These are phyloP conservation scores for Solanum piurae DNA, from an alignment of 257 asterid species.

Conservation along the genomic window DNA sequence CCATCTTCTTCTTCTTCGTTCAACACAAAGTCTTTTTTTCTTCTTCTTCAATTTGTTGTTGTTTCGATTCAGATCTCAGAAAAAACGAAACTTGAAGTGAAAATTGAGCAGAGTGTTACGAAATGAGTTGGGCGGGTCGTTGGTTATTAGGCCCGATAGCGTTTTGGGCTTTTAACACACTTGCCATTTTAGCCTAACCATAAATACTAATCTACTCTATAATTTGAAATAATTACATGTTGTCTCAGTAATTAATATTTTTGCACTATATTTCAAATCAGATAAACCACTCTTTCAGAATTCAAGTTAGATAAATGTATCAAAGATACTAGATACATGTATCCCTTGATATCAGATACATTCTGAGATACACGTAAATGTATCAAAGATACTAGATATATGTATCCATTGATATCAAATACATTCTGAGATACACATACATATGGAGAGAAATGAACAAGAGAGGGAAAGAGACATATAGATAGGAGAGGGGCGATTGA, in stretches of 20 bases:
- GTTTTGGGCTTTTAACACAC: background rate
- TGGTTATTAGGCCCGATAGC: background rate
- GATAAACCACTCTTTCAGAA: too few species aligned
- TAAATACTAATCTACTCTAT: too few species aligned
- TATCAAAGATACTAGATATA: background rate
- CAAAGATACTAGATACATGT: background rate
- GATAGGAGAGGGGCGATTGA: background rate
- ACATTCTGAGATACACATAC: background rate
- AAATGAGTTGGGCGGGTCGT: background rate
- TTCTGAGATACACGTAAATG: background rate
- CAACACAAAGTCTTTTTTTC: background rate
- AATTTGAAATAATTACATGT: too few species aligned
- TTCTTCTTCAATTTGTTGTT: background rate
- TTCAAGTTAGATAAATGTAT: too few species aligned
- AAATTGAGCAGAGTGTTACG: background rate
- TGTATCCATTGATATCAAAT: background rate
- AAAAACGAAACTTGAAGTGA: background rate
- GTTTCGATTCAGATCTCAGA: background rate
- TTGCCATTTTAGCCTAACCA: background rate
- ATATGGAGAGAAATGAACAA: background rate
- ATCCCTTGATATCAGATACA: too few species aligned
- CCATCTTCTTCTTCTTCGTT: constrained; percentile 7
- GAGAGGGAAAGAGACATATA: background rate
- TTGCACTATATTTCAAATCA: too few species aligned
- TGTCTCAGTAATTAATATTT: too few species aligned